phyloP scores from a whole-genome alignment of 768 basidiomycete species.

The Serendipita sp. region DNA sequence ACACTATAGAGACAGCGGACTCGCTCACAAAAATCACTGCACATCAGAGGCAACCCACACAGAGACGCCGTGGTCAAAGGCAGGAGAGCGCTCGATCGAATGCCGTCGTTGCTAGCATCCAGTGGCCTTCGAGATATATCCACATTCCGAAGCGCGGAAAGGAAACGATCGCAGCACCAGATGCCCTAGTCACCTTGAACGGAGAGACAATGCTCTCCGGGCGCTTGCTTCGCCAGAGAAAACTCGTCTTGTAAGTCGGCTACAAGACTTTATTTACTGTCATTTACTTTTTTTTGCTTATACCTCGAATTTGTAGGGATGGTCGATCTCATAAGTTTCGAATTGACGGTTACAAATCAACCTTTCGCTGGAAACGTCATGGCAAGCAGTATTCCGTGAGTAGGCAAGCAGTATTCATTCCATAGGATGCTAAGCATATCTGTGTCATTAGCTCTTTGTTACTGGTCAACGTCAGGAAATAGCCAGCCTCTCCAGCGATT shows the following conservation, averaged over 20 bases:
- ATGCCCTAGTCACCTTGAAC: not conserved
- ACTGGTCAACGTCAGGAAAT: not conserved
- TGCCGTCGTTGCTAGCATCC: not conserved
- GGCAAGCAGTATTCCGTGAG: not conserved
- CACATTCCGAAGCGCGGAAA: not conserved
- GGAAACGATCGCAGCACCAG: not conserved
- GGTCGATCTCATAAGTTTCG: not conserved
- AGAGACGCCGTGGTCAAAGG: not conserved
- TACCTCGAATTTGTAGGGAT: not conserved
- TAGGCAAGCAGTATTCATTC: too few species aligned
- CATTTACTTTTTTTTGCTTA: not conserved
- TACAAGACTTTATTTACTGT: too few species aligned
- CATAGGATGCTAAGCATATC: too few species aligned
- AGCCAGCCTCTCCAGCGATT: not conserved
- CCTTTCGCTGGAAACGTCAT: not conserved
- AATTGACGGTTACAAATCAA: conserved; percentile 3
- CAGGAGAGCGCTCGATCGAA: not conserved
- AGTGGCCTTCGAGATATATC: not conserved
- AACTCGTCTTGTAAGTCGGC: not conserved
- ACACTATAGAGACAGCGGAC: conserved; percentile 3
- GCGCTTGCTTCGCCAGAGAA: not conserved
- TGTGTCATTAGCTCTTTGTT: not conserved
- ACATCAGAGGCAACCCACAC: not conserved
- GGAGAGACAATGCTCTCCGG: not conserved
- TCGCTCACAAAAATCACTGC: not conserved